Conservation (phyloP, 2,329 filamentous ascomycete genomes). For the Tolypocladium amazonense region DNA sequence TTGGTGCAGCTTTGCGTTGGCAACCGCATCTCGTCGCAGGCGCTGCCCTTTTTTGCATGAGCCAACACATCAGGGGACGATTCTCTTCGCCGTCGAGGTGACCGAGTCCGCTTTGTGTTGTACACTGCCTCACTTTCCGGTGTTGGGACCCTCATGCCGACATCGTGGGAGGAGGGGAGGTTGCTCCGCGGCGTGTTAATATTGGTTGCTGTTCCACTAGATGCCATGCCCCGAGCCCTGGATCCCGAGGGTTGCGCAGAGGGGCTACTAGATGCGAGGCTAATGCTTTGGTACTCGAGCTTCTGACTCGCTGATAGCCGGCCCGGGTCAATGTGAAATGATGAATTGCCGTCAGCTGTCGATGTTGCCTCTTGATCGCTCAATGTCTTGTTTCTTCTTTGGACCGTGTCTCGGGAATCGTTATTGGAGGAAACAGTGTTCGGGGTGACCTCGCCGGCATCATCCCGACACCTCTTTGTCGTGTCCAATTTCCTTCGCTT, state of each 20-base stretch:
- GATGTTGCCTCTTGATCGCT: slow-evolving; percentile 4
- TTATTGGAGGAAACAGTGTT: slow-evolving; percentile 13
- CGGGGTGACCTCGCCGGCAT: slow-evolving; percentile 14
- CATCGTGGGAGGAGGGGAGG: slow-evolving; percentile 12
- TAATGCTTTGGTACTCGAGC: slow-evolving; percentile 20
- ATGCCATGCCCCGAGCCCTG: slow-evolving; percentile 8
- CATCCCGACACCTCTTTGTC: slow-evolving; percentile 5
- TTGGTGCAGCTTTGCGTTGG: neutral
- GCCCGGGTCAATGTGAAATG: slow-evolving; percentile 22
- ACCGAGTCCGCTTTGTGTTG: neutral
- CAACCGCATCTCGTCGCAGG: neutral
- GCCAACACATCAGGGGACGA: slow-evolving; percentile 10
- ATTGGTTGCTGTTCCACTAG: slow-evolving; percentile 23
- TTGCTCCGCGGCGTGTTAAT: slow-evolving; percentile 23
- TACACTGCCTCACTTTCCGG: slow-evolving; percentile 3
- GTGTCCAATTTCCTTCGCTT: slow-evolving; percentile 14
- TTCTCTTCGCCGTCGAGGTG: neutral
- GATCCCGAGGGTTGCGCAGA: slow-evolving; percentile 1
- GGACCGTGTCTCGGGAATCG: slow-evolving; percentile 2
- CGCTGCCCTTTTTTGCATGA: neutral
- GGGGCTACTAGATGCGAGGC: slow-evolving; percentile 8
- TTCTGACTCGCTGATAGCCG: slow-evolving; percentile 26
- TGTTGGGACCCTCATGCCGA: slow-evolving; percentile 9
- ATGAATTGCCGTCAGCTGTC: slow-evolving; percentile 14
- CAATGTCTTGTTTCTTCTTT: slow-evolving; percentile 1